Percentiles rank a stretch among this genome's conserved stretches.
phyloP scores from a whole-genome alignment of 2,329 filamentous ascomycete species.

The Penicillium rolfsii region DNA sequence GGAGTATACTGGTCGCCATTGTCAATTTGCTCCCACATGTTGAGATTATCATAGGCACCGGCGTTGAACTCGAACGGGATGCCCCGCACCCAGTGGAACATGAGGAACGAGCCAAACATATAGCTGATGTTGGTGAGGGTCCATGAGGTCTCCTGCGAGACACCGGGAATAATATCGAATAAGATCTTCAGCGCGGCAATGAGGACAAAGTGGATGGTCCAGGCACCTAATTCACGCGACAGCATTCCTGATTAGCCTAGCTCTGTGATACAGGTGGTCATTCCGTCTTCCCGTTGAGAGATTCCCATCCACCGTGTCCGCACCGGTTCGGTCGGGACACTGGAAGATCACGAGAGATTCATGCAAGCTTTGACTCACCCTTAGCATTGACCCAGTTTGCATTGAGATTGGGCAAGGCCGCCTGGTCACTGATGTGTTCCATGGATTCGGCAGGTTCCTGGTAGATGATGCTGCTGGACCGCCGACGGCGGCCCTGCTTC shows the following conservation, averaged over 20 bases:
- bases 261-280: constrained; percentile 9
- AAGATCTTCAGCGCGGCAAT: constrained; percentile 92
- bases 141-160: constrained; percentile 98
- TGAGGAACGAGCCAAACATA: constrained; percentile 98
- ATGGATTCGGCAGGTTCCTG: constrained; percentile 95
- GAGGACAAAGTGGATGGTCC: constrained; percentile 94
- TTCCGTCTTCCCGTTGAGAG: not conserved
- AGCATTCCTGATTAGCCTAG: constrained; percentile 23
- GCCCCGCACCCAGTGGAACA: constrained; percentile 99
- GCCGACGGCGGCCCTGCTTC: constrained; percentile 77
- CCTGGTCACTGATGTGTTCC: constrained; percentile 97
- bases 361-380: constrained; percentile 62
- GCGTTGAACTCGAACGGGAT: constrained; percentile 99
- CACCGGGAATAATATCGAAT: constrained; percentile 93
- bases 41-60: constrained; percentile 97
- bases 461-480: constrained; percentile 98
- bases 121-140: constrained; percentile 98
- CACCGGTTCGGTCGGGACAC: constrained; percentile 12
- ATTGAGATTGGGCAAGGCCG: constrained; percentile 91
- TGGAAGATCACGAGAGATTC: not conserved
- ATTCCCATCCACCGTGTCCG: constrained; percentile 17
- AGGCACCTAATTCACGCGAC: constrained; percentile 69
- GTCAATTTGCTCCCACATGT: constrained; percentile 99
- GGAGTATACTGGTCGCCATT: constrained; percentile 98
- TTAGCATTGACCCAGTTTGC: constrained; percentile 99